Conservation (phyloP, 1,284 basidiomycete genomes). For the Trichosporon ovoides region DNA sequence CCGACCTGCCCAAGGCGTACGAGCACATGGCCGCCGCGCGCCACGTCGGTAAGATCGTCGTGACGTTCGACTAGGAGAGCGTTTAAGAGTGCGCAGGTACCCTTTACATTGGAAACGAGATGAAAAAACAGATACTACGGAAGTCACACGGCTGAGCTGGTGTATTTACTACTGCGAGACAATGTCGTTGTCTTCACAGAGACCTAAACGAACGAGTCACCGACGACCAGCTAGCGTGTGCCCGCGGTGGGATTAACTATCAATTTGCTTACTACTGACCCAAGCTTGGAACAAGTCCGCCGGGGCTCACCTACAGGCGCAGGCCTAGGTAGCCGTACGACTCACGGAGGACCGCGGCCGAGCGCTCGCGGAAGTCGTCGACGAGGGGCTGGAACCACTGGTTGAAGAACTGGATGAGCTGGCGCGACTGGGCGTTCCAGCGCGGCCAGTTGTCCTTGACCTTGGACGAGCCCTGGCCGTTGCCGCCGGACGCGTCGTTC, state of each 20-base stretch:
- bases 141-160: no score
- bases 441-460: conserved; percentile 14
- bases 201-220: no score
- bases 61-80: conserved; percentile 5
- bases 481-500: conserved; percentile 16
- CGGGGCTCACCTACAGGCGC: background rate
- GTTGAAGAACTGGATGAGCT: conserved; percentile 15
- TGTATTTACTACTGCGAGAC: no score
- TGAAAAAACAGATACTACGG: background rate
- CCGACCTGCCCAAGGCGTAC: conserved; percentile 46
- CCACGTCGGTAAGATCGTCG: conserved; percentile 40
- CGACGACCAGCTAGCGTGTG: no score
- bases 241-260: no score
- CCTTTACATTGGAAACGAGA: background rate
- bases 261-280: no score
- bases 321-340: background rate
- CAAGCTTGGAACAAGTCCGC: no score
- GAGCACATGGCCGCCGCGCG: conserved; percentile 35
- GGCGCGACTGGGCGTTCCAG: background rate
- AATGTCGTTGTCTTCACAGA: no score
- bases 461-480: background rate
- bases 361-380: conserved; percentile 13
- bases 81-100: no score
- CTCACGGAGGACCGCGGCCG: background rate
- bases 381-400: conserved; percentile 4